Base-by-base conservation (phyloP, 164 flowering plant genomes). In the Magnolia officinalis region DNA sequence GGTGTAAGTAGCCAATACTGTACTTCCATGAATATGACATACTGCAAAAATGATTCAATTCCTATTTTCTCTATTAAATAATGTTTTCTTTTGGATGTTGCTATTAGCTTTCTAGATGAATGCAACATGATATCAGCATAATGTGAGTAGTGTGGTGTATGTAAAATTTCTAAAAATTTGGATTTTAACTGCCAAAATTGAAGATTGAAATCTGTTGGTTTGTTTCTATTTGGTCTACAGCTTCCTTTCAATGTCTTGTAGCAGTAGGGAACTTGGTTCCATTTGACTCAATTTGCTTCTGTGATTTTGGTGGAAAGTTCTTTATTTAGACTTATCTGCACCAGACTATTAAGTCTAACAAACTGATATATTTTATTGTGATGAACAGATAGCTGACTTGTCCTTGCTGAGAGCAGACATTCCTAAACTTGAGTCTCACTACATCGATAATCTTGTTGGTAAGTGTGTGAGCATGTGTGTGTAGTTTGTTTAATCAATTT, bases 401-500 rank as follows among this genome's bases (percentile, higher is more conserved):
- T 78, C 79, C 71, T 73, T 81, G 82, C 80, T 92, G 86, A 88
- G 79, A 78, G 96, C 86, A 74, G 98, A 90, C 73, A 92, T 84
- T 6, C 97, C 84, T 78, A 96, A 96, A 80, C 90, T 96, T 79
- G 99, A 96, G 81, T 92, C 94, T 77, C 93, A 67, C 76, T 96
- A 96, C 72, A 82, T 94, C 49, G 89, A 85, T 67, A 91, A 90
- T 77, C 94, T 94, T 75, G 92, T 94, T 80, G 99, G 99, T 94
- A 86, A 84, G 77, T 78, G 77, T 78, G 50, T 50, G 7, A 37
- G 58, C 18, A 2, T 29, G 13, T 37, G 45, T 37, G 45, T 37
- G 45, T 37, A 37, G 45, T 37, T 37, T 37, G 29, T 37, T 37
- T 37, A 37, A 37, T 37, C 45, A 37, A 37, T 4, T 37, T 37